phyloP scores from a whole-genome alignment of 306 rosid species.

The Gastrolobium villosum region DNA sequence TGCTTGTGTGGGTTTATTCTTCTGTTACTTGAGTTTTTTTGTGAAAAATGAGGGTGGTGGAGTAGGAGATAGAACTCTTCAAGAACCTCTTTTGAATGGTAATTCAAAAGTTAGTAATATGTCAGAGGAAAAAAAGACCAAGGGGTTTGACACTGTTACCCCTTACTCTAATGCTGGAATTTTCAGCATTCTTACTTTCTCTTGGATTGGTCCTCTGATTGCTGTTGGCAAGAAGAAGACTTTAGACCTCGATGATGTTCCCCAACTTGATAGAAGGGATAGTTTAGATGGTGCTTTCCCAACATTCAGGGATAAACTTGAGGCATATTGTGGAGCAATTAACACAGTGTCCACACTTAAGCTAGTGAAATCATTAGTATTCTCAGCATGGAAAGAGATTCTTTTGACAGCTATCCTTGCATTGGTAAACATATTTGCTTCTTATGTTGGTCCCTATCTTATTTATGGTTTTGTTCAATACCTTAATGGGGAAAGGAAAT shows the following conservation, averaged over 20 bases:
- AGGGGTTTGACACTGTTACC: constrained; percentile 44
- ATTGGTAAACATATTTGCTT: constrained; percentile 35
- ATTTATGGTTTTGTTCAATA: constrained; percentile 45
- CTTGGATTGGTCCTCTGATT: constrained; percentile 51
- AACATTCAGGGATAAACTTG: constrained; percentile 34
- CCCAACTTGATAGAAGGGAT: constrained; percentile 30
- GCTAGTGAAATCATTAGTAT: constrained; percentile 39
- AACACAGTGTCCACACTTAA: constrained; percentile 25
- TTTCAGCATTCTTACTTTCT: constrained; percentile 47
- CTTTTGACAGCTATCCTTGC: constrained; percentile 26
- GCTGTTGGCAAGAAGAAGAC: constrained; percentile 46
- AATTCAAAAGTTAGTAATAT: background rate
- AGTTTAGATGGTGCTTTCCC: constrained; percentile 44
- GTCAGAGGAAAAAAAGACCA: constrained; percentile 11
- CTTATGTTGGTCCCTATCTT: constrained; percentile 50
- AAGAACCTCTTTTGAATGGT: constrained; percentile 36
- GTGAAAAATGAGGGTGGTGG: background rate
- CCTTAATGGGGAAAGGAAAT: constrained; percentile 33
- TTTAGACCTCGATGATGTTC: constrained; percentile 51
- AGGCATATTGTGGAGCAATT: constrained; percentile 15
- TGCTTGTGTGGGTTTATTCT: constrained; percentile 17
- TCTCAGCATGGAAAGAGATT: constrained; percentile 45
- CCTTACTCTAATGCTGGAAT: constrained; percentile 52
- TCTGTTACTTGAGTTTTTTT: constrained; percentile 38
- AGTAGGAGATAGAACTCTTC: background rate